phyloP scores from a whole-genome alignment of 306 rosid genomes.

The Castanea crenata region DNA sequence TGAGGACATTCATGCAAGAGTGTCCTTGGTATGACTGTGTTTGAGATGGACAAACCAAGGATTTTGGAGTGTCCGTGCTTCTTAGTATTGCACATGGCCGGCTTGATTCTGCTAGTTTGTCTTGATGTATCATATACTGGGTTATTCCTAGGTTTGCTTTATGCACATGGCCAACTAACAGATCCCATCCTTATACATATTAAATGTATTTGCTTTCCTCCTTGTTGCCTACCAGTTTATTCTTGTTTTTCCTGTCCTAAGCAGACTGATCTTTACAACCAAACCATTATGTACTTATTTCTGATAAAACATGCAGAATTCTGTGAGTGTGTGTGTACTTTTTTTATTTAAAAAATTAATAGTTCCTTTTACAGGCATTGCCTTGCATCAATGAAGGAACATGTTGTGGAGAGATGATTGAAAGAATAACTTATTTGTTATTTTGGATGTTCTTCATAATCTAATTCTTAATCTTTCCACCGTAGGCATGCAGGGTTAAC shows the following conservation, averaged over 20 bases:
- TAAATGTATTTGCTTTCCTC: constrained; percentile 1
- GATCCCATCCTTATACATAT: neutral
- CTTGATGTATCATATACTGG: neutral
- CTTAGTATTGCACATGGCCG: neutral
- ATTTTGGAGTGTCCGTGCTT: too few species aligned
- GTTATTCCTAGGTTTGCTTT: neutral
- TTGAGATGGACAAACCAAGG: too few species aligned
- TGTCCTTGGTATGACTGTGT: too few species aligned
- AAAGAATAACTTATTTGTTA: neutral
- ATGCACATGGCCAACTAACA: neutral
- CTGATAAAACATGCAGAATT: neutral
- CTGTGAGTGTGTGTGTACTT: neutral
- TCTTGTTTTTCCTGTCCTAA: neutral
- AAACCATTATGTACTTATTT: neutral
- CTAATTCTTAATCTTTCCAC: constrained; percentile 25
- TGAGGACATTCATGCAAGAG: neutral
- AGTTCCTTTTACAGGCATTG: neutral
- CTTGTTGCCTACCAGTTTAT: neutral
- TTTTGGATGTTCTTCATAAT: constrained; percentile 12
- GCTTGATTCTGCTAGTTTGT: neutral
- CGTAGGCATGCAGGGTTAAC: constrained; percentile 78
- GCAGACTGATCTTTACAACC: neutral
- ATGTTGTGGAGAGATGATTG: neutral
- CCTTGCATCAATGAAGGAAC: neutral
- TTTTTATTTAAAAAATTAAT: too few species aligned